Conservation (phyloP, 192 early-diverging fungal species). For the Backusella liffmaniae region DNA sequence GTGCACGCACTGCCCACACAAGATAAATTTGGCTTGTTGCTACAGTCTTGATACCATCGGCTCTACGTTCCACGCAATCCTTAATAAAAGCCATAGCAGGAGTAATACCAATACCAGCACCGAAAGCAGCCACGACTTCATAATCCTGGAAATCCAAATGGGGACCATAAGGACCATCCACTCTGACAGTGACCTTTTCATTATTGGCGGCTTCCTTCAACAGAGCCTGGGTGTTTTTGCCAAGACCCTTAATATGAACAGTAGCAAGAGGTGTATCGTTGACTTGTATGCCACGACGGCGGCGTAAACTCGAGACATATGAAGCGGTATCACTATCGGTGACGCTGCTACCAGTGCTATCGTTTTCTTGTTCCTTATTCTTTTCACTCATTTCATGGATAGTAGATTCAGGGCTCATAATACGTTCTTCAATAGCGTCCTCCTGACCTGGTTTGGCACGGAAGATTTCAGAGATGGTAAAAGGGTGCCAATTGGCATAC, state of each 20-base stretch:
- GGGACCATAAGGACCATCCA: conserved; percentile 47
- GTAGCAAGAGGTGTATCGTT: conserved; percentile 18
- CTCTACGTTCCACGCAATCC: conserved; percentile 36
- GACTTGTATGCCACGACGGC: background rate
- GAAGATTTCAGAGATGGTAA: conserved; percentile 35
- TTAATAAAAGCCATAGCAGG: conserved; percentile 38
- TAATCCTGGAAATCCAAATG: conserved; percentile 35
- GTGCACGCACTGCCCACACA: conserved; percentile 39
- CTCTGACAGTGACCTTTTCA: conserved; percentile 13
- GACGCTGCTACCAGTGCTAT: background rate
- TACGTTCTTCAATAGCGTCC: background rate
- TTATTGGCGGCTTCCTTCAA: conserved; percentile 15
- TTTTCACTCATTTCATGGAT: background rate
- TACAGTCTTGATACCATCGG: conserved; percentile 24
- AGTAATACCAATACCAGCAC: conserved; percentile 44
- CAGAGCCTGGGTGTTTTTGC: conserved; percentile 29
- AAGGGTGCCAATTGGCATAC: conserved; percentile 34
- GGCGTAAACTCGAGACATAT: conserved; percentile 5
- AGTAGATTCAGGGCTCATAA: background rate
- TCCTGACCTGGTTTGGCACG: background rate
- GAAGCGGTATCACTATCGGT: conserved; percentile 4
- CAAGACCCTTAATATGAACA: conserved; percentile 40
- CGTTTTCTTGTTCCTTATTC: background rate
- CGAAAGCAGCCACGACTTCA: conserved; percentile 20
- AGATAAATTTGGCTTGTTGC: conserved; percentile 36